Percentiles rank a stretch among this genome's conserved stretches.
phyloP scores from a whole-genome alignment of 257 asterid species.

The Gentiana straminea region DNA sequence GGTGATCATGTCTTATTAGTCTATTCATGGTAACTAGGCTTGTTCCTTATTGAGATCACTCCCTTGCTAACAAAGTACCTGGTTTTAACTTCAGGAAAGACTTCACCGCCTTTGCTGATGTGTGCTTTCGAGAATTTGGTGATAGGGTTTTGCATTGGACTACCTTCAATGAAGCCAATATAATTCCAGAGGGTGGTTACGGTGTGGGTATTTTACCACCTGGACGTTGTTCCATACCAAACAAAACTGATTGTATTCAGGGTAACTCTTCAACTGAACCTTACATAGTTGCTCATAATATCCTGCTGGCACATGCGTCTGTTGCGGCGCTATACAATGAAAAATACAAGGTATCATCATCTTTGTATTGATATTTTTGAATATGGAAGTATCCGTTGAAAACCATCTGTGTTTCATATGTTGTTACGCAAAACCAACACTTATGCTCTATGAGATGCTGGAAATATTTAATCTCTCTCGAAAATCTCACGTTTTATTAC shows the following conservation, averaged over 20 bases:
- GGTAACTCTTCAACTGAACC: conserved; percentile 37
- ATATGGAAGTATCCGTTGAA: too few relatives aligned
- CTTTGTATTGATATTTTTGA: too few relatives aligned
- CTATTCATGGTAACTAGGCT: background rate
- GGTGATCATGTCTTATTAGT: background rate
- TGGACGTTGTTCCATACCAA: conserved; percentile 21
- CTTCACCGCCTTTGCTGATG: conserved; percentile 31
- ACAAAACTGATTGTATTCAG: conserved; percentile 2
- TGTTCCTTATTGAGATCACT: background rate
- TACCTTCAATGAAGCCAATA: conserved; percentile 34
- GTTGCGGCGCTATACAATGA: conserved; percentile 17
- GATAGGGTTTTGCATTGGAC: conserved; percentile 41
- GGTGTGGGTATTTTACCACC: conserved; percentile 24
- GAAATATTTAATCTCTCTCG: too few relatives aligned
- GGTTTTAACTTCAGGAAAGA: conserved; percentile 24
- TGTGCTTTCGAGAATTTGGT: conserved; percentile 40
- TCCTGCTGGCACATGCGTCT: conserved; percentile 38
- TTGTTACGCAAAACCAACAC: too few relatives aligned
- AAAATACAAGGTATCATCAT: conserved; percentile 24
- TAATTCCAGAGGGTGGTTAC: conserved; percentile 25
- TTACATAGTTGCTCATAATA: conserved; percentile 27
- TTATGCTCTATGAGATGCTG: too few relatives aligned
- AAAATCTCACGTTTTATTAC: too few relatives aligned
- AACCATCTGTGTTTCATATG: too few relatives aligned
- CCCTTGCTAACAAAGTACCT: background rate